phyloP scores from a whole-genome alignment of 257 asterid species.

The Salvia rosmarinus region DNA sequence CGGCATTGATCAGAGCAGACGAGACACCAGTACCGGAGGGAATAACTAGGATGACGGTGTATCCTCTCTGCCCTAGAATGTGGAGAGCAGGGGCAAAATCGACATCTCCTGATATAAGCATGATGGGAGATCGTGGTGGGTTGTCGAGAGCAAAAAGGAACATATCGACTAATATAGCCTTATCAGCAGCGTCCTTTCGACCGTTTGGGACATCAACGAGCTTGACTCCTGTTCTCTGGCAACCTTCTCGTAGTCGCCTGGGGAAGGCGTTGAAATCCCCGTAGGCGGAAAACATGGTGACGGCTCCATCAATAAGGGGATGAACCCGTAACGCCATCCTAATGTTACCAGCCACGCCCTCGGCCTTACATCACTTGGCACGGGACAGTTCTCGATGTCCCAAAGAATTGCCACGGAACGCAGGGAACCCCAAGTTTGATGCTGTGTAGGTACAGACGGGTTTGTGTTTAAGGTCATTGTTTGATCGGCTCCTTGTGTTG shows the following conservation, averaged over 20 bases:
- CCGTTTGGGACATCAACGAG: constrained; percentile 91
- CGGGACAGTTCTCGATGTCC: constrained; percentile 98
- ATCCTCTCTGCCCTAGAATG: constrained; percentile 93
- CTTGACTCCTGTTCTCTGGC: constrained; percentile 93
- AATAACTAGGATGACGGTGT: constrained; percentile 77
- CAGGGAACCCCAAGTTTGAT: constrained; percentile 40
- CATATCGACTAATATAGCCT: constrained; percentile 93
- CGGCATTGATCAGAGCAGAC: constrained; percentile 84
- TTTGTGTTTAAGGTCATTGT: constrained; percentile 39
- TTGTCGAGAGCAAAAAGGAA: constrained; percentile 94
- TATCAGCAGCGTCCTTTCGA: constrained; percentile 95
- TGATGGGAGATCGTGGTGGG: constrained; percentile 83
- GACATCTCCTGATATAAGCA: constrained; percentile 96
- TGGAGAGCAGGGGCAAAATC: constrained; percentile 97
- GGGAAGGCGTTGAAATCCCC: constrained; percentile 90
- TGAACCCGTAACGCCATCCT: constrained; percentile 80
- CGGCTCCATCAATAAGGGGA: constrained; percentile 74
- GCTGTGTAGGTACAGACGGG: constrained; percentile 35
- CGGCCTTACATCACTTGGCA: constrained; percentile 82
- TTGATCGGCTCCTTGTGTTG: constrained; percentile 39
- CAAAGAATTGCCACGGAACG: constrained; percentile 77
- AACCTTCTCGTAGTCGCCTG: constrained; percentile 84
- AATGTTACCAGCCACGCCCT: constrained; percentile 86
- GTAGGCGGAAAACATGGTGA: constrained; percentile 77
- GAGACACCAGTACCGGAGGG: constrained; percentile 75